Base-by-base conservation (phyloP, 176 grass and related monocot species). In the Tuctoria greenei region DNA sequence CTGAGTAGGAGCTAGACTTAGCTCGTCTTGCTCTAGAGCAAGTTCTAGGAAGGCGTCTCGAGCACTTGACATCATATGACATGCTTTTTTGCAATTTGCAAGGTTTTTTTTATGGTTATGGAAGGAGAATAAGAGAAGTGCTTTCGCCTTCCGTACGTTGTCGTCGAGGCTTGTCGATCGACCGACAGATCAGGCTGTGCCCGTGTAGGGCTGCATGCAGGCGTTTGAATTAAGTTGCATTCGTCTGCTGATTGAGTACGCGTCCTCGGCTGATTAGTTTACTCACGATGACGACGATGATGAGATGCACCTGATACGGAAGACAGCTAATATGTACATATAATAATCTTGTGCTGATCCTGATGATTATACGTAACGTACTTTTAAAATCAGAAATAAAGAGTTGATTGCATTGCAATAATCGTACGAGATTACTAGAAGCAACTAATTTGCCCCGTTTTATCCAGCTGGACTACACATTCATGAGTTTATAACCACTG, bases 261-360 rank as follows among this genome's bases (percentile, higher is more conserved):
- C 47, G 10, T 43, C 42, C 47, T 72, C 49, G 69, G 49, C 69
- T 34, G 69, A 72, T 72, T 72, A 39, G 4, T 56, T 39, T 39
- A 56, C 20, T 56, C 52, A 23, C 23, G n/a, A 23, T 24, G 34
- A 17, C 40, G 49, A 54, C 14, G 20, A 73, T 73, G 12, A 57
- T 57, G 23, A 20, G 36, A 10, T 18, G 5, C 37, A 56, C 0
- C 20, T 2, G 35, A 47, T 13, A 47, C 16, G 45, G 45, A 47
- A 51, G 3, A 47, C 45, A 16, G 45, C 45, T 47, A 47, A 47
- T 47, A 47, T 31, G 1, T 31, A 31, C 20, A 6, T 51, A 7
- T 18, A 51, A 51, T 24, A 21, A 56, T 24, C 20, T 56, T 56
- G 7, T 23, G 8, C 52, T 56, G 52, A 56, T 56, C 52, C 52